These are phyloP conservation scores for Eucommia ulmoides DNA, from an alignment of 257 asterid species.

Conservation along the genomic window DNA sequence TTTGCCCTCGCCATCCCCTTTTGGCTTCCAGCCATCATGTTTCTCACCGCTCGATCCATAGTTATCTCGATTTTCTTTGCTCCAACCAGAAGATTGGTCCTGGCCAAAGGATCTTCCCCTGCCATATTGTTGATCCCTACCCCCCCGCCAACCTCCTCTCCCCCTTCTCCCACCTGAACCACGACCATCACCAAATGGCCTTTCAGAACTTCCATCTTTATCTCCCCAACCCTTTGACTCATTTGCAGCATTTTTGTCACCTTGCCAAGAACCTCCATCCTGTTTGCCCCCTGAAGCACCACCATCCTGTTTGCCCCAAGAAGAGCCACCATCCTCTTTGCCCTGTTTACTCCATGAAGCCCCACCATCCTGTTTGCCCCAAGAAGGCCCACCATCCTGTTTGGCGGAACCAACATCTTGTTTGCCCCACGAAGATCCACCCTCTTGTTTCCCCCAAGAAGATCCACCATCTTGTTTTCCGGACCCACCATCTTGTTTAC, in stretches of 20 bases:
- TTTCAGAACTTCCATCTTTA: not conserved
- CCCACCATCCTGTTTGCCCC: constrained; percentile 16
- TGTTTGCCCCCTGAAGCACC: constrained; percentile 13
- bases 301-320: constrained; percentile 16
- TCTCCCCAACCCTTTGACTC: not conserved
- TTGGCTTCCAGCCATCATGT: constrained; percentile 18
- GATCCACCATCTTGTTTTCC: constrained; percentile 7
- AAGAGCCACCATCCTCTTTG: constrained; percentile 10
- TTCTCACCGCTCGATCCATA: constrained; percentile 17
- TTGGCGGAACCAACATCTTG: constrained; percentile 18
- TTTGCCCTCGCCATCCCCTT: constrained; percentile 9
- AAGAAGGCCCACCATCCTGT: constrained; percentile 22
- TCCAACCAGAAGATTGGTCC: constrained; percentile 30
- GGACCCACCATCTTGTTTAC: constrained; percentile 12
- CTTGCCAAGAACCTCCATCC: constrained; percentile 16
- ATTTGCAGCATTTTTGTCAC: constrained; percentile 1
- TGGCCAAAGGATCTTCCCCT: constrained; percentile 45
- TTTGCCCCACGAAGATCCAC: constrained; percentile 7
- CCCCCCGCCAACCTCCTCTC: constrained; percentile 40
- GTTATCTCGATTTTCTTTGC: constrained; percentile 11
- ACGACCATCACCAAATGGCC: constrained; percentile 29
- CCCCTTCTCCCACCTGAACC: constrained; percentile 49
- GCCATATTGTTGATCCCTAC: constrained; percentile 38
- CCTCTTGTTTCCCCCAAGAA: constrained; percentile 6
- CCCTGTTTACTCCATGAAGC: constrained; percentile 23